Percentiles rank a stretch among this genome's conserved stretches.
These are phyloP conservation scores for Xylariomycetidae sp. DNA, from an alignment of 2,329 filamentous ascomycete genomes.

Conservation along the genomic window DNA sequence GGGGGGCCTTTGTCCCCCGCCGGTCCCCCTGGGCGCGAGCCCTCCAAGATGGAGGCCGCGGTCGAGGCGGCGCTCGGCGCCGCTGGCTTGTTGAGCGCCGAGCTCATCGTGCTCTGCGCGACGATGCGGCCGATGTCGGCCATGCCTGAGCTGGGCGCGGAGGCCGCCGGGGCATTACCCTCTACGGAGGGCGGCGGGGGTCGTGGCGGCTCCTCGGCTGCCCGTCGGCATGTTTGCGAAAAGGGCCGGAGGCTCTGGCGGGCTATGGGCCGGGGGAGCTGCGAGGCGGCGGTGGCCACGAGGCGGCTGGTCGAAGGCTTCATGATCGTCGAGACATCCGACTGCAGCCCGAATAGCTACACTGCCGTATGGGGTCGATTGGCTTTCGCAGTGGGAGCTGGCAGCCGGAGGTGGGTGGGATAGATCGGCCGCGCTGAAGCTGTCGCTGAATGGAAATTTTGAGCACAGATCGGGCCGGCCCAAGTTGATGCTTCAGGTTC, in stretches of 20 bases:
- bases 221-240: conserved; percentile 31
- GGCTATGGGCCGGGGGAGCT: conserved; percentile 17
- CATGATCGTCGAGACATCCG: conserved; percentile 34
- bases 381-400: no score
- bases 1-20: conserved; percentile 29
- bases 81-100: conserved; percentile 13
- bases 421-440: no score
- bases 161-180: not conserved
- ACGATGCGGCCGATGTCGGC: conserved; percentile 12
- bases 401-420: no score
- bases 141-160: conserved; percentile 2
- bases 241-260: conserved; percentile 27
- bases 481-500: no score
- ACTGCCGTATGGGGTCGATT: no score
- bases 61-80: not conserved
- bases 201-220: conserved; percentile 14
- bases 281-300: conserved; percentile 34
- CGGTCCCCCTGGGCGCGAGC: conserved; percentile 15
- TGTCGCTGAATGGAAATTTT: no score
- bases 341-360: no score
- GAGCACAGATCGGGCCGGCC: no score
- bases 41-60: conserved; percentile 10
- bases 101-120: conserved; percentile 10
- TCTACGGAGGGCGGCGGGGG: conserved; percentile 2
- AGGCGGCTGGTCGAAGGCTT: conserved; percentile 38